Evolutionary conservation across 1,284 basidiomycete genomes (phyloP), one percentile per base, ranked within the genome.

Genomic region (Spongiforma sp.): DNA sequence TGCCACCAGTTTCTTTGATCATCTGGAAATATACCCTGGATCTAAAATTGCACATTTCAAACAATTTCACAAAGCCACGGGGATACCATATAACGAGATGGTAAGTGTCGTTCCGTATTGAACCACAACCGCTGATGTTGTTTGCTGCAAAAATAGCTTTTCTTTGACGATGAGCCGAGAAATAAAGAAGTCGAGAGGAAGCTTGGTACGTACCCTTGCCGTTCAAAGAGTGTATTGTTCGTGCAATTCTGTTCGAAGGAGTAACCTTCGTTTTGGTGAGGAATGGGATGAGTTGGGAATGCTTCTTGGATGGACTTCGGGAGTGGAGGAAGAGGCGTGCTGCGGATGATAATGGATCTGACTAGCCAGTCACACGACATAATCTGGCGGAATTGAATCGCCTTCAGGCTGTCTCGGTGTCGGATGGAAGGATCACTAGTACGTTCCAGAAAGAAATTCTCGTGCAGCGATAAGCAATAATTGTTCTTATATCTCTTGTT

Each of bases 11-110:
- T 91, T 90, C 69, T 95, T 97, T 73, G 87, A 94, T 71, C 86
- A 93, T 67, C 77, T 89, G 64, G 93, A 96, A 74, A 95, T 96
- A 75, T 96, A 94, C 71, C 93, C 93, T 12, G 90, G 89, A n/a
- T 93, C 93, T 19, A 95, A 96, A 77, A 78, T 94, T 24, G 82
- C 82, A 9, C 95, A 96, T 72, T 96, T 96, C 80, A 87, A 85
- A 74, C 82, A 85, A 62, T 75, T 96, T 54, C 74, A 75, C 63
- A 80, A 89, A 66, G 86, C 88, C 71, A 96, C 94, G 0, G 90
- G 89, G 0, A 88, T 96, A 59, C 88, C 93, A 0, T 96, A 94
- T 72, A 84, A 86, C 6, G 89, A 95, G 69, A 96, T 95, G 94
- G 92, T 91, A 58, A 19, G 82, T 67, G 21, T 53, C 5, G n/a